Conservation (phyloP, 73 alveolate species). For the Strombidium stylifer region DNA sequence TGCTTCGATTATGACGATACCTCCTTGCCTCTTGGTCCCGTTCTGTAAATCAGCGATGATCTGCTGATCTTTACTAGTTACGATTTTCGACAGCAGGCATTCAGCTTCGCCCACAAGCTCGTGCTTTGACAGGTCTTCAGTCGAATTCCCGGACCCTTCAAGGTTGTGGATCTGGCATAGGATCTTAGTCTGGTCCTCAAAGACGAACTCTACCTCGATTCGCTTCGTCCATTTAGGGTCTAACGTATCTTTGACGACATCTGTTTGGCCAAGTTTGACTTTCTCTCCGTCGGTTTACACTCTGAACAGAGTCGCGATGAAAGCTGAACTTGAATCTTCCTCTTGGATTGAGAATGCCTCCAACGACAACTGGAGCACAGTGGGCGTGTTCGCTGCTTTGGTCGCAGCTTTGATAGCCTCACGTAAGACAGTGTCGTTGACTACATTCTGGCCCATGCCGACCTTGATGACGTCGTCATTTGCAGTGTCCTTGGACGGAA, state of each 20-base stretch:
- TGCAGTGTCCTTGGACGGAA: no score
- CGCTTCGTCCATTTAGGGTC: slow-evolving; percentile 74
- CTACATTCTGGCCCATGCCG: no score
- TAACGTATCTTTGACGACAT: slow-evolving; percentile 68
- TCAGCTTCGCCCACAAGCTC: slow-evolving; percentile 69
- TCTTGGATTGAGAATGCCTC: slow-evolving; percentile 51
- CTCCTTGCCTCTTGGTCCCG: slow-evolving; percentile 11
- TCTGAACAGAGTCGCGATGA: slow-evolving; percentile 20
- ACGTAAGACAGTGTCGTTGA: no score
- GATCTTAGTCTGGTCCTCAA: slow-evolving; percentile 66
- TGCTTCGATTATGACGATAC: slow-evolving; percentile 17
- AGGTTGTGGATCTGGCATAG: slow-evolving; percentile 58
- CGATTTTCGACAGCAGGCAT: slow-evolving; percentile 61
- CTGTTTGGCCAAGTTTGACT: slow-evolving; percentile 81
- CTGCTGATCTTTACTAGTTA: slow-evolving; percentile 47
- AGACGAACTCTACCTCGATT: slow-evolving; percentile 63
- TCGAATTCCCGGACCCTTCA: slow-evolving; percentile 55
- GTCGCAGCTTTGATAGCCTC: slow-evolving; percentile 22
- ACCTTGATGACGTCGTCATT: no score
- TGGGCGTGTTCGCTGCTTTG: not conserved
- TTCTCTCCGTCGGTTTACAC: slow-evolving; percentile 30
- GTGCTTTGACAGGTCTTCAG: slow-evolving; percentile 42
- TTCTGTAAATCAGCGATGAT: slow-evolving; percentile 45
- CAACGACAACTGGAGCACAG: slow-evolving; percentile 3
- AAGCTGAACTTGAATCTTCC: slow-evolving; percentile 62